phyloP scores from a whole-genome alignment of 768 basidiomycete genomes.

The Russula compacta region DNA sequence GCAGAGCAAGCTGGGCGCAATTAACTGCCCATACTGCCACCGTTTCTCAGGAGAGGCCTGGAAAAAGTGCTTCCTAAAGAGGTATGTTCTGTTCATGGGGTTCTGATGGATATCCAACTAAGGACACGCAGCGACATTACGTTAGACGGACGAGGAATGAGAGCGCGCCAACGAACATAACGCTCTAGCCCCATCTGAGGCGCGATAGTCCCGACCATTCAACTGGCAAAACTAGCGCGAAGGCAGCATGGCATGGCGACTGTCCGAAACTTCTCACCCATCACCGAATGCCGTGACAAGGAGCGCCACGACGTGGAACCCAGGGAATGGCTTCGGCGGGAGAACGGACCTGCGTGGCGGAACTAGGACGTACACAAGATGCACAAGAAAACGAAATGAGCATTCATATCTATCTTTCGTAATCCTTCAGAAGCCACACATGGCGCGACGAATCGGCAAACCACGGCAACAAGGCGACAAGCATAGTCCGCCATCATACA shows the following conservation, averaged over 20 bases:
- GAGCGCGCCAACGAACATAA: conserved; percentile 9
- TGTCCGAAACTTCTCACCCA: conserved; percentile 13
- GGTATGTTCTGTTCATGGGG: conserved; percentile 12
- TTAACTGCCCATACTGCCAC: conserved; percentile 1
- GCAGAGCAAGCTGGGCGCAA: background rate
- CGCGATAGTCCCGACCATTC: conserved; percentile 16
- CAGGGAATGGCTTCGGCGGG: conserved; percentile 17
- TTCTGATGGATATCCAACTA: conserved; percentile 20
- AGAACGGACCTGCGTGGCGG: conserved; percentile 9
- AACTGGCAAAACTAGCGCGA: conserved; percentile 18
- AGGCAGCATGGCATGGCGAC: conserved; percentile 12
- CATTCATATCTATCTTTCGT: conserved; percentile 11
- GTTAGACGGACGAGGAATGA: conserved; percentile 16
- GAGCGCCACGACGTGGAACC: conserved; percentile 18
- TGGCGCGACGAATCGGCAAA: conserved; percentile 11
- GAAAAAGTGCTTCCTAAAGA: conserved; percentile 12
- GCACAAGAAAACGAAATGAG: background rate
- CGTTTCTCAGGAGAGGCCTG: conserved; percentile 12
- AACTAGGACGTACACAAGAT: background rate
- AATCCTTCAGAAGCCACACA: conserved; percentile 2
- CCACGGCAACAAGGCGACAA: background rate
- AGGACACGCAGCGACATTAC: conserved; percentile 11
- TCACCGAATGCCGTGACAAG: conserved; percentile 14
- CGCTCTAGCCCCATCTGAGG: conserved; percentile 16
- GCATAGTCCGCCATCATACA: background rate